Percentiles rank a stretch among this genome's conserved stretches.
These are phyloP conservation scores for Phytopythium chamaehyphon DNA, from an alignment of 352 stramenopile genomes.

Conservation along the genomic window DNA sequence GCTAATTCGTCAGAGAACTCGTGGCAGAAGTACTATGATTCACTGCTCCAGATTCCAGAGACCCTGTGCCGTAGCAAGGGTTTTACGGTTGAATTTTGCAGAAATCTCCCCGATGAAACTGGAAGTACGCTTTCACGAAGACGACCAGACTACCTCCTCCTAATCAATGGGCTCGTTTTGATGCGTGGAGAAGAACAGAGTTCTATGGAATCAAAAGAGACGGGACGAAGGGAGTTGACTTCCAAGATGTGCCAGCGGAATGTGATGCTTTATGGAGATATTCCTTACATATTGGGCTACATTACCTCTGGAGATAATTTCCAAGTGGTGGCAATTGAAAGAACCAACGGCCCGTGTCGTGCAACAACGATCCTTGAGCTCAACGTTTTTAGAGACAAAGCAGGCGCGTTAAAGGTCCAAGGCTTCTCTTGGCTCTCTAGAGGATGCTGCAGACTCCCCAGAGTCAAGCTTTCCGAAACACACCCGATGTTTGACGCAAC, in stretches of 20 bases:
- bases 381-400: too few species aligned
- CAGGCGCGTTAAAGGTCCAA: too few species aligned
- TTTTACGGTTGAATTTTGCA: too few species aligned
- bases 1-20: too few species aligned
- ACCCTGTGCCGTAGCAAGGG: too few species aligned
- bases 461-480: too few species aligned
- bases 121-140: constrained; percentile 1
- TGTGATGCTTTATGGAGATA: constrained; percentile 17
- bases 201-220: constrained; percentile 2
- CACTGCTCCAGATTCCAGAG: too few species aligned
- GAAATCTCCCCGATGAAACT: not conserved
- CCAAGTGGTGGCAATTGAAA: constrained; percentile 13
- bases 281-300: constrained; percentile 19
- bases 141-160: constrained; percentile 7
- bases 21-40: too few species aligned
- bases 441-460: too few species aligned
- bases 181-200: constrained; percentile 12
- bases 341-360: not conserved
- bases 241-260: constrained; percentile 10
- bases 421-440: too few species aligned
- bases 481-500: too few species aligned
- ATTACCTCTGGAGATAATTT: constrained; percentile 6
- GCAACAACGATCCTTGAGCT: not conserved
- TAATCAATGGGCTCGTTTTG: constrained; percentile 5
- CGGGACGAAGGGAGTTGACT: constrained; percentile 3